A percentile compares a stretch with the other conserved stretches of the same genome.
Conservation (phyloP, 257 asterid genomes). For the Solanum bulbocastanum region DNA sequence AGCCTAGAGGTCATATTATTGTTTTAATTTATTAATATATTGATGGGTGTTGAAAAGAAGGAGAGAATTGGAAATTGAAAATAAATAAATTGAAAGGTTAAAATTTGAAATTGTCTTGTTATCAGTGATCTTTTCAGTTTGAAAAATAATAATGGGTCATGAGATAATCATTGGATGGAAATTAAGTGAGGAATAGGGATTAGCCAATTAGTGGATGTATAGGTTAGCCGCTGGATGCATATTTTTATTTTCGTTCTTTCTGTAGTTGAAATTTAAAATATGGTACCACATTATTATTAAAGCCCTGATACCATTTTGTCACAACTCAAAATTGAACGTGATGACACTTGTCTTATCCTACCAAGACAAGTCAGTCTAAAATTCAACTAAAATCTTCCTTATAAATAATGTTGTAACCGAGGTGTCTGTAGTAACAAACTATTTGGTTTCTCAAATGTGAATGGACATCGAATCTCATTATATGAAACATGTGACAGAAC, state of each 20-base stretch:
- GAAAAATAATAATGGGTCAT: not conserved
- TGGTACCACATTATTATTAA: not conserved
- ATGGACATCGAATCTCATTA: not conserved
- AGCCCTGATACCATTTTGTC: not conserved
- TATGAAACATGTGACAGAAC: not conserved
- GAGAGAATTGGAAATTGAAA: not conserved
- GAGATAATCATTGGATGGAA: not conserved
- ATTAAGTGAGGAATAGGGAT: not conserved
- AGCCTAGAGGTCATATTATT: too few relatives aligned
- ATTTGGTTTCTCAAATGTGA: not conserved
- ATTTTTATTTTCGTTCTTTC: not conserved
- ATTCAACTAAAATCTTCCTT: not conserved
- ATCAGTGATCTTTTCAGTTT: not conserved
- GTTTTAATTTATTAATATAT: too few relatives aligned
- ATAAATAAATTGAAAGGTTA: not conserved
- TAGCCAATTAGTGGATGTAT: not conserved
- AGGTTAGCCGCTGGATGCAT: not conserved
- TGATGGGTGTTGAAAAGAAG: too few relatives aligned
- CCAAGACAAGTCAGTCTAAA: not conserved
- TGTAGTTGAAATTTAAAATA: too few relatives aligned
- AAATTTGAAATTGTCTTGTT: not conserved
- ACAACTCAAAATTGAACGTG: not conserved
- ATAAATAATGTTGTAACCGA: not conserved
- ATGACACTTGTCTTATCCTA: not conserved
- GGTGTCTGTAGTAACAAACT: not conserved